Evolutionary conservation across 129 eudicot genomes (phyloP).

Genomic region (Scalesia atractyloides): DNA sequence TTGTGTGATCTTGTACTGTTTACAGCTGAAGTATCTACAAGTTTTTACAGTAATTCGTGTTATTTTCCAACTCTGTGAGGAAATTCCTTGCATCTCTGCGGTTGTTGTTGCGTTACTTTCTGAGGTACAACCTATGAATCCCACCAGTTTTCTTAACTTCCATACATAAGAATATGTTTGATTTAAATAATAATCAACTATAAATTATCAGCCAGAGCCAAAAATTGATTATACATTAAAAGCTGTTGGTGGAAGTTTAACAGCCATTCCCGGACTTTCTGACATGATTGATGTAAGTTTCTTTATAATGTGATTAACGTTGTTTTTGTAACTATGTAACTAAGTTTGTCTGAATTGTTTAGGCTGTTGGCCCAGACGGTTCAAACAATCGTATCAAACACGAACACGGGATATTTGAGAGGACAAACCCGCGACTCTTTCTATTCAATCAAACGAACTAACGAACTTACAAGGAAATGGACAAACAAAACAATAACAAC

Average conservation of each 20-base stretch:
- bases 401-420: no score
- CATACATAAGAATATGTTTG: no score
- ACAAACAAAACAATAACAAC: no score
- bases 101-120: constrained; percentile 92
- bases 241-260: constrained; percentile 95
- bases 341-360: neutral
- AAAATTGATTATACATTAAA: constrained; percentile 84
- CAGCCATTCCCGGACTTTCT: constrained; percentile 88
- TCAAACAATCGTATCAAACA: no score
- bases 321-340: neutral
- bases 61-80: constrained; percentile 87
- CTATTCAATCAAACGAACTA: no score
- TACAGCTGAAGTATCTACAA: constrained; percentile 90
- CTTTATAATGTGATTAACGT: constrained; percentile 12
- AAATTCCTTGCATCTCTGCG: constrained; percentile 97
- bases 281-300: constrained; percentile 93
- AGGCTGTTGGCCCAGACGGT: no score
- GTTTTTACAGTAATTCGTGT: constrained; percentile 88
- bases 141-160: no score
- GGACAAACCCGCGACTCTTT: no score
- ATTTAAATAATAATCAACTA: neutral
- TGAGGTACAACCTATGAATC: constrained; percentile 47
- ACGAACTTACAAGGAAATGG: no score
- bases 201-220: constrained; percentile 75
- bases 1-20: constrained; percentile 18